Evolutionary conservation across 768 basidiomycete species (phyloP), one percentile per base, ranked within the genome.

Genomic region (Leccinum pellstonianum): DNA sequence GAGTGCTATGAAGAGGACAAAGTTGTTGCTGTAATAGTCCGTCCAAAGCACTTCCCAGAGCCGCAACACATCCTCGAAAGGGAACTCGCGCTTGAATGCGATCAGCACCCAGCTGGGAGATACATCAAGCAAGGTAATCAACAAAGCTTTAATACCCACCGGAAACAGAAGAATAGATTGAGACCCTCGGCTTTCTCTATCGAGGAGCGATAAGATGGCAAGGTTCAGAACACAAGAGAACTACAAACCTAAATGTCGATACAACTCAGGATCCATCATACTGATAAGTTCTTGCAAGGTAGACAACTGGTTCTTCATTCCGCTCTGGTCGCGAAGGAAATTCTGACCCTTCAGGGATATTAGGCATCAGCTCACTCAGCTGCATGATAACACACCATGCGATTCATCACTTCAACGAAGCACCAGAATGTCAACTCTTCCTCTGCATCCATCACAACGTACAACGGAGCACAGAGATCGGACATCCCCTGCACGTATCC

Each of bases 401-500:
- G 87, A 68, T 91, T 83, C 97, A 99, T 98, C 62, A 95, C 85
- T 63, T 89, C 85, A 21, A 91, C 94, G 68, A 99, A 94, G 69
- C 93, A 94, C 95, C 95, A 98, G 76, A 98, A 98, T 2, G 92
- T 93, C 75, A 93, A 75, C 55, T 89, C 90, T 68, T 96, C 95
- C 63, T 97, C 89, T 7, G 86, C 91, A 55, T 83, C 87, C 83
- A 92, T 87, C 15, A 95, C 91, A 25, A 98, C 88, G 68, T 98
- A 98, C 6, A 98, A 76, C 12, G 97, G 97, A 4, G 93, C 89
- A 66, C 92, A 91, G 14, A 99, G 83, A 74, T 99, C 97, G 3
- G 92, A 94, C 97, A 98, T 98, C 33, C 97, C 97, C 74, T 98
- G 97, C 5, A 98, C 97, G 72, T 98, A 98, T 29, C 95, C 94